Evolutionary conservation across 495 filamentous ascomycete species (phyloP).

Genomic region (Tuber brumale): DNA sequence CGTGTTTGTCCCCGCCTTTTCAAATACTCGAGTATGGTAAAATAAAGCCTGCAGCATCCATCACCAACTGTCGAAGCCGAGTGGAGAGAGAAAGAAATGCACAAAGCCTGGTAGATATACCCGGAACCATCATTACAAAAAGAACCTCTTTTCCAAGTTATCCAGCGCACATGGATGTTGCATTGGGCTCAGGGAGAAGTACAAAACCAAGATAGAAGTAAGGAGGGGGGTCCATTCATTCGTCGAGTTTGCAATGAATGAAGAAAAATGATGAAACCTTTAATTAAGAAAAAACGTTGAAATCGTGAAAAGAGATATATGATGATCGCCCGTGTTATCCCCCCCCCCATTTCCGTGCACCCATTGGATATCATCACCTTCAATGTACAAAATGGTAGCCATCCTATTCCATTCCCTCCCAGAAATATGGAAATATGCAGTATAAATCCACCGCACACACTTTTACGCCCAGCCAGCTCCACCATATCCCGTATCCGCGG

Average conservation of each 20-base stretch:
- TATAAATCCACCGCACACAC: not conserved
- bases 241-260: not conserved
- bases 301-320: not conserved
- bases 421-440: not conserved
- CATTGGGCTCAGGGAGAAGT: not conserved
- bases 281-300: conserved; percentile 2
- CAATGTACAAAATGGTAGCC: conserved; percentile 2
- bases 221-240: not conserved
- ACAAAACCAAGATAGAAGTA: not conserved
- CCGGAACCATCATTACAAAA: not conserved
- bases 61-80: not conserved
- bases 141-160: not conserved
- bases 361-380: not conserved
- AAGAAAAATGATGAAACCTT: not conserved
- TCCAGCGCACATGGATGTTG: not conserved
- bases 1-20: not conserved
- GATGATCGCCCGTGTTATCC: not conserved
- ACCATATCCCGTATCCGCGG: not conserved
- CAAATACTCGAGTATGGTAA: not conserved
- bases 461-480: not conserved
- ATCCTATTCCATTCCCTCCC: not conserved
- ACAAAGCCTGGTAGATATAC: not conserved
- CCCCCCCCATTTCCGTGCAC: not conserved
- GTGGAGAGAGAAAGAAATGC: not conserved
- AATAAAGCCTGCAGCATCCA: not conserved